phyloP scores from a whole-genome alignment of 176 grass and related monocot species.

The Ananas comosus region DNA sequence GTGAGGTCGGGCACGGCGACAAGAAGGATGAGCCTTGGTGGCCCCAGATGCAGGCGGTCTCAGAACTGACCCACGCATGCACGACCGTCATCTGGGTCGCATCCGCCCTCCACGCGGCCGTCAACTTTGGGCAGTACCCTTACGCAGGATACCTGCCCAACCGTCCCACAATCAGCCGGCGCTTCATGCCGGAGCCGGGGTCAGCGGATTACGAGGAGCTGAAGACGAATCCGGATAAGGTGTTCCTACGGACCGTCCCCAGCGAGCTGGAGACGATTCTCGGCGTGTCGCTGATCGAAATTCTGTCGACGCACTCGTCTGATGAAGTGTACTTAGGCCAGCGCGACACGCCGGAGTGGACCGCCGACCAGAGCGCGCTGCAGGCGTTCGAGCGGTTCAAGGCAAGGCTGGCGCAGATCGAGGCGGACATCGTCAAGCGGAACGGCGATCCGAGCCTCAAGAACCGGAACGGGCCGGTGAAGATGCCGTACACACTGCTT shows the following conservation, averaged over 20 bases:
- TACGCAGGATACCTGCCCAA: constrained; percentile 18
- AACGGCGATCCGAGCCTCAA: not conserved
- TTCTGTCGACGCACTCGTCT: not conserved
- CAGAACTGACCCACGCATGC: not conserved
- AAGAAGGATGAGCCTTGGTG: constrained; percentile 10
- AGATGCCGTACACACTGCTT: not conserved
- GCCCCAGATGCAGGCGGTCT: constrained; percentile 1
- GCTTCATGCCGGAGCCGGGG: constrained; percentile 7
- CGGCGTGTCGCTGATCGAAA: not conserved
- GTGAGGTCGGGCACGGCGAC: constrained; percentile 7
- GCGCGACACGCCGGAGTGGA: not conserved
- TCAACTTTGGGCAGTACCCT: constrained; percentile 25
- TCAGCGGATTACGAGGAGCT: constrained; percentile 1
- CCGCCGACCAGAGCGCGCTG: not conserved
- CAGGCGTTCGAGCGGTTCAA: not conserved
- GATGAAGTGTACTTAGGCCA: constrained; percentile 3
- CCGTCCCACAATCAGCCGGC: constrained; percentile 10
- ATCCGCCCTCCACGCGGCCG: constrained; percentile 20
- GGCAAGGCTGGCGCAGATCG: not conserved
- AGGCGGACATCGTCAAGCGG: not conserved
- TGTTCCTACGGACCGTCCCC: not conserved
- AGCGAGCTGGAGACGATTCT: not conserved
- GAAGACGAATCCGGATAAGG: constrained; percentile 12
- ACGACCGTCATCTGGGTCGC: constrained; percentile 21
- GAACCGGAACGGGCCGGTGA: not conserved